Base-by-base conservation (phyloP, 1,284 basidiomycete species). In the Ustilago cynodontis region DNA sequence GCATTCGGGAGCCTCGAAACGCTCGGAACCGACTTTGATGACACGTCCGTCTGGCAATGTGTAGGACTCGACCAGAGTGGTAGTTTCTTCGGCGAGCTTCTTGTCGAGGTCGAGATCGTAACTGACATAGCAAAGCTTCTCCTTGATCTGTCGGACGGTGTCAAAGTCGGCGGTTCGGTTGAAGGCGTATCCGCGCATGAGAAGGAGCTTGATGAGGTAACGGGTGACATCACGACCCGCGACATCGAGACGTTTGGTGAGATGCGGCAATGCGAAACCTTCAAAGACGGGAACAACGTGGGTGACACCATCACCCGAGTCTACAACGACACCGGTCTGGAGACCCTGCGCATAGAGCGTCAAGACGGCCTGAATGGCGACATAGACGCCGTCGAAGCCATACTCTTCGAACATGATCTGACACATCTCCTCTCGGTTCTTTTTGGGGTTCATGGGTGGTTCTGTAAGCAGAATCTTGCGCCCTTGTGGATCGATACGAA, bases 371-470 rank as follows among this genome's bases (percentile, higher is more conserved):
- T 99, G 97, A 79, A 99, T 98, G 24, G 96, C 96, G 1, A 99
- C 92, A 86, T 99, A 99, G 66, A 99, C 94, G 0, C 94, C 94
- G 24, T 92, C 92, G 84, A 99, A 98, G 6, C 94, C 94, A 86
- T 98, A 99, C 82, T 97, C 93, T 88, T 99, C 97, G 86, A 99
- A 98, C 96, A 99, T 99, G 86, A 98, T 94, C 87, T 99, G 92
- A 71, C 91, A 92, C 95, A 99, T 98, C 85, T 91, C 89, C 87
- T 95, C 92, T 81, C 97, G 88, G 87, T 99, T 99, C 77, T 88
- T 91, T 86, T 92, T 94, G 4, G 97, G 97, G 88, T 99, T 99
- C 96, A 99, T 98, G 47, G 96, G 97, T n/a, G 97, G 97, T 87
- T 99, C 97, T 0, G 97, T 99, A 80, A 99, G 89, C 65, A 99